These are phyloP conservation scores for Favolaschia claudopus DNA, from an alignment of 768 basidiomycete genomes.

Conservation along the genomic window DNA sequence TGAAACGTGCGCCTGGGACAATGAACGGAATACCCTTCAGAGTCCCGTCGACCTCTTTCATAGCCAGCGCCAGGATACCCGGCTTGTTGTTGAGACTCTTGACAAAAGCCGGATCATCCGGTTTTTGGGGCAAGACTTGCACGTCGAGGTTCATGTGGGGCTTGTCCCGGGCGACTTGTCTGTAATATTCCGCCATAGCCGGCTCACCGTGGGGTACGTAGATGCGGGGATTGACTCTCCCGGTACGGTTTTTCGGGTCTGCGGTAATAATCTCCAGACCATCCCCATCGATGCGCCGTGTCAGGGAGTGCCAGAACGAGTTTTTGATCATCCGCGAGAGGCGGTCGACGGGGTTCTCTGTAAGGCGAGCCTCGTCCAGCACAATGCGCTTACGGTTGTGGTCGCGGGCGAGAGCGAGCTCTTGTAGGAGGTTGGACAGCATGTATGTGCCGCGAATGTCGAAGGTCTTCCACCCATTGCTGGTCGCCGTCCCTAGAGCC, in stretches of 20 bases:
- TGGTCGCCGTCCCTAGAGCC: conserved; percentile 94
- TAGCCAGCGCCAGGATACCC: conserved; percentile 92
- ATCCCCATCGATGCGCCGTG: conserved; percentile 95
- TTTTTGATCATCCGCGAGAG: conserved; percentile 97
- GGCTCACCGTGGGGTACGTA: conserved; percentile 95
- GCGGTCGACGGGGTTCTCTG: conserved; percentile 97
- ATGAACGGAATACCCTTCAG: conserved; percentile 96
- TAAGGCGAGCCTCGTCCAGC: conserved; percentile 97
- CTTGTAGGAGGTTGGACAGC: conserved; percentile 98
- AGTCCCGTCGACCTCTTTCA: conserved; percentile 89
- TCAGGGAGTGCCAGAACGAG: conserved; percentile 98
- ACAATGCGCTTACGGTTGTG: conserved; percentile 96
- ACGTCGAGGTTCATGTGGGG: conserved; percentile 95
- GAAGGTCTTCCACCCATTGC: conserved; percentile 97
- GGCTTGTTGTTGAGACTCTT: conserved; percentile 95
- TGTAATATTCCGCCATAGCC: conserved; percentile 95
- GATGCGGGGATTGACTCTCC: conserved; percentile 88
- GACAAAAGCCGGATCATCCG: conserved; percentile 88
- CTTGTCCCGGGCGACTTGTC: conserved; percentile 87
- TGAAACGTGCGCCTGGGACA: conserved; percentile 94
- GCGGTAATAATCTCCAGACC: conserved; percentile 97
- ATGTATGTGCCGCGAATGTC: conserved; percentile 99
- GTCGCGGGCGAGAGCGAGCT: conserved; percentile 94
- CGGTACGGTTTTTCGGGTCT: conserved; percentile 96
- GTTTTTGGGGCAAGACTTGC: conserved; percentile 84